Percentiles rank a stretch among this genome's conserved stretches.
These are phyloP conservation scores for Diaporthe vaccinii DNA, from an alignment of 2,329 filamentous ascomycete genomes.

Conservation along the genomic window DNA sequence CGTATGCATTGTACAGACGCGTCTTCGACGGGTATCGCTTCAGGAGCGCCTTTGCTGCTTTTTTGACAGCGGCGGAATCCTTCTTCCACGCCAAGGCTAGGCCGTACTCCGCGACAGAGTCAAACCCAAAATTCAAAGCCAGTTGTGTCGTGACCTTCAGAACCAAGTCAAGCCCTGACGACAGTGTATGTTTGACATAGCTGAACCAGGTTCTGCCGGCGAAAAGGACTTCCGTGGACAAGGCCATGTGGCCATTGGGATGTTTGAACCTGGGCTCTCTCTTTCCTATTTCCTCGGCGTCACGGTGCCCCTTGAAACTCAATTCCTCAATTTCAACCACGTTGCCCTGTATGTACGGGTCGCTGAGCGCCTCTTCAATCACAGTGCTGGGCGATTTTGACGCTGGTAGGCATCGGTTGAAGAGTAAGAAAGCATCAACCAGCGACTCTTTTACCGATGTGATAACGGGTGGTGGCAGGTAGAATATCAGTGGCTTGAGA, in stretches of 20 bases:
- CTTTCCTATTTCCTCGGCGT: slow-evolving; percentile 29
- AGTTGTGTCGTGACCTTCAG: slow-evolving; percentile 70
- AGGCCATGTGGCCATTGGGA: slow-evolving; percentile 47
- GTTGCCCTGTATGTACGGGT: slow-evolving; percentile 64
- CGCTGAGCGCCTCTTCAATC: slow-evolving; percentile 57
- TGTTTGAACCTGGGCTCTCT: slow-evolving; percentile 47
- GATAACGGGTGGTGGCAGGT: slow-evolving; percentile 57
- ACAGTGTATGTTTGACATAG: slow-evolving; percentile 51
- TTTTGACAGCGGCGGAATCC: slow-evolving; percentile 70
- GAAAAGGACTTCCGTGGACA: slow-evolving; percentile 69
- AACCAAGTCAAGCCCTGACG: slow-evolving; percentile 61
- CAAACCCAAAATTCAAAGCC: slow-evolving; percentile 58
- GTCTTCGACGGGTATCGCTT: slow-evolving; percentile 75
- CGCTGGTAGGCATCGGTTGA: slow-evolving; percentile 73
- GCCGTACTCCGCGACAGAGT: slow-evolving; percentile 75
- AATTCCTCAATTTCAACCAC: slow-evolving; percentile 44
- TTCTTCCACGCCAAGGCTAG: slow-evolving; percentile 75
- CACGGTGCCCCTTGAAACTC: neutral
- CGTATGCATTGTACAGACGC: slow-evolving; percentile 83
- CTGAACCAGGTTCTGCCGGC: slow-evolving; percentile 60
- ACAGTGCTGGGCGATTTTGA: slow-evolving; percentile 43
- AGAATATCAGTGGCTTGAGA: slow-evolving; percentile 73
- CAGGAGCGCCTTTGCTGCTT: slow-evolving; percentile 80
- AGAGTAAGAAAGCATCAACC: slow-evolving; percentile 78
- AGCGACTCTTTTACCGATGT: slow-evolving; percentile 60